phyloP scores from a whole-genome alignment of 2,329 filamentous ascomycete genomes.

The Thermothelomyces thermophilus region DNA sequence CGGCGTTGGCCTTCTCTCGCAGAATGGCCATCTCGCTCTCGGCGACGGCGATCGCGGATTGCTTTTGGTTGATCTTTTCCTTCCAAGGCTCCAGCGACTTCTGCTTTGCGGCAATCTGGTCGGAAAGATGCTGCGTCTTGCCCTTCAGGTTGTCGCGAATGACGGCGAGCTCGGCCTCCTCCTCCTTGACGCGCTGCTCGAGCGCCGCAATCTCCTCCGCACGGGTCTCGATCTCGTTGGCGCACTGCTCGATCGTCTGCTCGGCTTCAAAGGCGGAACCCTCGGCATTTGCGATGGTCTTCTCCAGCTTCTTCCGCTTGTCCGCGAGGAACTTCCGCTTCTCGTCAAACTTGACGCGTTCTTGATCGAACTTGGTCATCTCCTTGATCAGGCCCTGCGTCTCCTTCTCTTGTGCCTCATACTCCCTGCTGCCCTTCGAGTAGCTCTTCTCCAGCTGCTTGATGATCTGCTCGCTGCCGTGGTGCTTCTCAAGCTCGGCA shows the following conservation, averaged over 20 bases:
- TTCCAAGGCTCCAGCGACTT: constrained; percentile 95
- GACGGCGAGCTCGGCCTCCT: constrained; percentile 74
- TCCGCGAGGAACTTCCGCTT: constrained; percentile 88
- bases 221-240: constrained; percentile 70
- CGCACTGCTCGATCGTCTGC: constrained; percentile 70
- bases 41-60: constrained; percentile 87
- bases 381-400: constrained; percentile 76
- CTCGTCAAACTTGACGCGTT: constrained; percentile 94
- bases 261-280: constrained; percentile 67
- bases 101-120: constrained; percentile 86
- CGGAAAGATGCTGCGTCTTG: constrained; percentile 91
- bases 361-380: constrained; percentile 88
- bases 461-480: constrained; percentile 83
- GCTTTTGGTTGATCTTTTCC: constrained; percentile 93
- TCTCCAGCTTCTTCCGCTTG: constrained; percentile 94
- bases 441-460: constrained; percentile 83
- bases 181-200: constrained; percentile 66
- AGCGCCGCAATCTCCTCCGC: constrained; percentile 67
- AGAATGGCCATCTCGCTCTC: constrained; percentile 92
- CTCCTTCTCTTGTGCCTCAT: constrained; percentile 74
- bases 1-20: constrained; percentile 80
- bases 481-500: constrained; percentile 82
- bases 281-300: constrained; percentile 71
- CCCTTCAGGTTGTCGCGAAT: constrained; percentile 87
- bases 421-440: constrained; percentile 74